phyloP scores from a whole-genome alignment of 495 filamentous ascomycete genomes.

The Penicillium paxilli region DNA sequence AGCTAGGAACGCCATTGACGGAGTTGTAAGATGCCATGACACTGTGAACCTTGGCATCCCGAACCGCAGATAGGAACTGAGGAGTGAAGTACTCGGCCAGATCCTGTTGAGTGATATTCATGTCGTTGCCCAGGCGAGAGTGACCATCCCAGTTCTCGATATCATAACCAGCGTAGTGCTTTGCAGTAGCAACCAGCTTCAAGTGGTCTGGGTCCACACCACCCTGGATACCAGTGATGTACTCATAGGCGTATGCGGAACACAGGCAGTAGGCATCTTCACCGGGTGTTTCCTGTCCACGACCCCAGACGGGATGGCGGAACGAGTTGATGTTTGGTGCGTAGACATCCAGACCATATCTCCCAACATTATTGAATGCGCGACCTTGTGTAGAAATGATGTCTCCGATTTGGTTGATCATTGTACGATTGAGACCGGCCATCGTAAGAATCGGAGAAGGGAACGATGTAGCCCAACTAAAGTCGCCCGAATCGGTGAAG shows the following conservation, averaged over 20 bases:
- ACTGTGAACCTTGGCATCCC: conserved; percentile 56
- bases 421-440: conserved; percentile 58
- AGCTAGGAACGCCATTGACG: conserved; percentile 60
- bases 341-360: conserved; percentile 61
- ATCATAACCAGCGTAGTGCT: conserved; percentile 67
- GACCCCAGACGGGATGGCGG: conserved; percentile 60
- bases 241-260: conserved; percentile 52
- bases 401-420: conserved; percentile 57
- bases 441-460: conserved; percentile 60
- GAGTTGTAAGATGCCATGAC: conserved; percentile 65
- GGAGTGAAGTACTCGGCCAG: conserved; percentile 53
- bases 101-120: conserved; percentile 55
- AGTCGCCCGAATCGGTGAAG: conserved; percentile 50
- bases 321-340: conserved; percentile 72
- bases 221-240: conserved; percentile 63
- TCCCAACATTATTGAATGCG: conserved; percentile 64
- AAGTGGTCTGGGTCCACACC: conserved; percentile 41
- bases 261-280: conserved; percentile 60
- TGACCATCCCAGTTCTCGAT: conserved; percentile 59
- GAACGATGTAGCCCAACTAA: conserved; percentile 61
- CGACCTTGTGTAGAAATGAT: conserved; percentile 64
- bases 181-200: conserved; percentile 63
- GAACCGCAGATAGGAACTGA: conserved; percentile 34
- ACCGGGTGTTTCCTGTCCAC: conserved; percentile 63
- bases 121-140: conserved; percentile 54